Conservation (phyloP, 2,329 filamentous ascomycete genomes). For the Sporothrix schenckii region DNA sequence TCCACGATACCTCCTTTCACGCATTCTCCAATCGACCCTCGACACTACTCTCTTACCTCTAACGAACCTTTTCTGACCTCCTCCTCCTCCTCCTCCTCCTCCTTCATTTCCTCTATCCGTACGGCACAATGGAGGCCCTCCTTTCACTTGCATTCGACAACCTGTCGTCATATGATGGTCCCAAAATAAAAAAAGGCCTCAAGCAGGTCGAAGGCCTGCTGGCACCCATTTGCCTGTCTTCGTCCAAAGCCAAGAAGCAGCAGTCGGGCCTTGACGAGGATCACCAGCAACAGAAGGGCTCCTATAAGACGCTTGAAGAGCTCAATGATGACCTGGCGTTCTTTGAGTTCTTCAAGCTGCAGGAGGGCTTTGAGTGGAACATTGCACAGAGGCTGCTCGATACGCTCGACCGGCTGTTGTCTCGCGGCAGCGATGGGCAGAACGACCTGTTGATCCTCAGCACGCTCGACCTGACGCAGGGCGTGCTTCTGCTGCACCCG, state of each 20-base stretch:
- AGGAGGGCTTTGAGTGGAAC: slow-evolving; percentile 98
- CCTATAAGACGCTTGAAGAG: slow-evolving; percentile 66
- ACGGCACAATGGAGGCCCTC: slow-evolving; percentile 76
- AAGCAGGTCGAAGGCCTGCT: slow-evolving; percentile 92
- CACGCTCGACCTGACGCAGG: slow-evolving; percentile 86
- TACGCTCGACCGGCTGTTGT: slow-evolving; percentile 40
- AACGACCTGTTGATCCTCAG: slow-evolving; percentile 88
- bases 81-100: background rate
- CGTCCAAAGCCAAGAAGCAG: slow-evolving; percentile 40
- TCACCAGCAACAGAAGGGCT: slow-evolving; percentile 41
- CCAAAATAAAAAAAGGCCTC: slow-evolving; percentile 89
- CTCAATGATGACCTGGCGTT: slow-evolving; percentile 84
- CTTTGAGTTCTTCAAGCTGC: slow-evolving; percentile 91
- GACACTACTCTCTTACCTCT: background rate
- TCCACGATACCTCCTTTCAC: background rate
- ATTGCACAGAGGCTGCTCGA: slow-evolving; percentile 83
- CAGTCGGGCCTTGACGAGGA: slow-evolving; percentile 33
- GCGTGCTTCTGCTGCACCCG: slow-evolving; percentile 83
- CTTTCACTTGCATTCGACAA: slow-evolving; percentile 95
- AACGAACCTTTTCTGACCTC: background rate
- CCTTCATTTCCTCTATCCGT: slow-evolving; percentile 1
- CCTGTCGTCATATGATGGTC: slow-evolving; percentile 85
- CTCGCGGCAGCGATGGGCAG: slow-evolving; percentile 55
- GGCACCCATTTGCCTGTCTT: slow-evolving; percentile 87
- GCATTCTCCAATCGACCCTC: background rate